Base-by-base conservation (phyloP, 345 rosid genomes). In the Eucalyptus sp. region DNA sequence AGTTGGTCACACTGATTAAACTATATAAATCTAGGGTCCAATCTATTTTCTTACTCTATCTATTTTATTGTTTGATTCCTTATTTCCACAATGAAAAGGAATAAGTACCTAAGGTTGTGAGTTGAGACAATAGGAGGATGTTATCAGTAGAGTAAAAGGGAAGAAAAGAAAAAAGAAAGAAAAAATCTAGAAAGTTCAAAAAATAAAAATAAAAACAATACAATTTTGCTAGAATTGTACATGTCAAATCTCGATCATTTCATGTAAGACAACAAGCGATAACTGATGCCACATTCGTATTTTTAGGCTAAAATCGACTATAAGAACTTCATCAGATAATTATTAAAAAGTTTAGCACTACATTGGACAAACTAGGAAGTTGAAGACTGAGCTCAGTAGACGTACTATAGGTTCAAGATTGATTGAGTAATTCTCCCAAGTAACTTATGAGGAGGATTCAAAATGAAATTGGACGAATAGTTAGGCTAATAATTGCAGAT, bases 251-350 rank as follows among this genome's bases (percentile, higher is more conserved):
- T 15, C 5, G 3, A 5, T 64, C 6, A 1, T n/a, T 64, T 15
- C 76, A n/a, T 15, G 3, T 14, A 64, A 15, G 6, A 31, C 18
- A 64, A 64, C 41, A 64, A 64, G 76, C 2, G 6, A 64, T 64
- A 16, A 64, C 1, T 16, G 5, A n/a, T 5, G 10, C 9, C 76
- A n/a, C 18, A 17, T n/a, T 7, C 0, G 5, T 14, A n/a, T n/a
- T n/a, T 64, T 64, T 33, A n/a, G 10, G 41, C 37, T 16, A n/a
- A 64, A n/a, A 64, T 64, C 0, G 3, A 7, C 18, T 64, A 64
- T 31, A 64, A 64, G 5, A 3, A 64, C 37, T 62, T 29, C 17
- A 62, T 62, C 15, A 62, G 7, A 62, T 62, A 62, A 62, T 29
- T 62, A 29, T 29, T 62, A 29, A 62, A 13, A 62, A 14, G 33